Base-by-base conservation (phyloP, 2,329 filamentous ascomycete species). In the Penicillium nordicum region DNA sequence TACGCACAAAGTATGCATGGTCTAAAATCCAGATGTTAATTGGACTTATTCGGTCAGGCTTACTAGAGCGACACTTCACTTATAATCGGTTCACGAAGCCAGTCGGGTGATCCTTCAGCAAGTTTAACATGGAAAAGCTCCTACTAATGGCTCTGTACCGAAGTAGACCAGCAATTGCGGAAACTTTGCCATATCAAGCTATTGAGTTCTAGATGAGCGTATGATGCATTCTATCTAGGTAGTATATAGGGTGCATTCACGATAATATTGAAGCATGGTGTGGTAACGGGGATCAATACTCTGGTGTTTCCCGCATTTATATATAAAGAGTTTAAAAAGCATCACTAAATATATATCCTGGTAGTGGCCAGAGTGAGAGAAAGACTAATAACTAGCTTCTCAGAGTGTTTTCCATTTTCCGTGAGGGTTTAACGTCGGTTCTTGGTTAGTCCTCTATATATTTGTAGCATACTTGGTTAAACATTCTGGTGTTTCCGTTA, bases 1-100 rank as follows among this genome's bases (percentile, higher is more conserved):
- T 58, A 51, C 16, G 43, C 18, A 18, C 32, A 55, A 55, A n/a
- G 42, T 55, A 48, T 59, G 21, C 18, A 58, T 57, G 34, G 44
- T 50, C 47, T 36, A 58, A 44, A 29, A 47, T 5, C 5, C 23
- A 30, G n/a, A 60, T 21, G 14, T 29, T 18, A 4, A 4, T 8
- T 55, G 9, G 18, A 14, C 10, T 5, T 50, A 38, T 38, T 50
- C 34, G 11, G 18, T 8, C 38, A 55, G 18, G 25, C 21, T 10
- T 34, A 58, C 1, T 32, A 32, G 11, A 55, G 50, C 12, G 10
- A 41, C 1, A 53, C 8, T 14, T 32, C 30, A 32, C 43, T 23
- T 47, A 10, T 12, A 2, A 53, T 5, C 21, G 53, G 29, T 57
- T 47, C 29, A 50, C 29, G 45, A 47, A 59, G 45, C 48, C 49